Conservation (phyloP, 179 eudicot genomes). For the Nepenthes alata region DNA sequence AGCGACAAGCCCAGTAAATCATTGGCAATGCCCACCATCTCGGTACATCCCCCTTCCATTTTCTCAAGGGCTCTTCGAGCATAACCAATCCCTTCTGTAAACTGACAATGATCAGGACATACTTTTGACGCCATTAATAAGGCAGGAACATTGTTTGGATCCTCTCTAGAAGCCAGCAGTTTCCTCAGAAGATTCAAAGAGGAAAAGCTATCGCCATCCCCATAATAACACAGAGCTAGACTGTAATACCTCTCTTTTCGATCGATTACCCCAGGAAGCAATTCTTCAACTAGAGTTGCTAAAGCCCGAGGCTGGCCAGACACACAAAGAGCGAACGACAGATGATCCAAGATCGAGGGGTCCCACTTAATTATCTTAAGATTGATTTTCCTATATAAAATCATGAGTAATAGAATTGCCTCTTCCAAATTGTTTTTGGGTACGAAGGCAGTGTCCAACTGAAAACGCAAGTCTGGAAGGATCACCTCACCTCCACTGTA, state of each 20-base stretch:
- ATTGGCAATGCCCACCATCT: slow-evolving; percentile 40
- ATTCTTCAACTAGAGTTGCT: slow-evolving; percentile 64
- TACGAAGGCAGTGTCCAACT: slow-evolving; percentile 50
- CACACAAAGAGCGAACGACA: slow-evolving; percentile 65
- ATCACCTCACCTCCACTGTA: slow-evolving; percentile 63
- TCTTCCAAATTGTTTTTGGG: slow-evolving; percentile 77
- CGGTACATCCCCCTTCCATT: slow-evolving; percentile 42
- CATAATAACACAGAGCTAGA: slow-evolving; percentile 69
- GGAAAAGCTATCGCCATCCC: slow-evolving; percentile 39
- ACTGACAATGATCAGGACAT: slow-evolving; percentile 37
- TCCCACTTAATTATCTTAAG: slow-evolving; percentile 68
- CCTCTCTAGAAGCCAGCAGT: slow-evolving; percentile 35
- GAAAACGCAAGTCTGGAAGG: slow-evolving; percentile 51
- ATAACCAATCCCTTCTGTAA: slow-evolving; percentile 47
- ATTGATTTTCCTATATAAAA: slow-evolving; percentile 45
- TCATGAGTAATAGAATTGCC: slow-evolving; percentile 65
- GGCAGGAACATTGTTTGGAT: slow-evolving; percentile 40
- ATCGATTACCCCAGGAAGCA: slow-evolving; percentile 58
- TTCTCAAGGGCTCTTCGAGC: slow-evolving; percentile 47
- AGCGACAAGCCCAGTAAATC: slow-evolving; percentile 51
- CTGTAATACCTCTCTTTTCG: slow-evolving; percentile 46
- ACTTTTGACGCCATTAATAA: slow-evolving; percentile 59
- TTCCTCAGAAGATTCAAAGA: slow-evolving; percentile 58
- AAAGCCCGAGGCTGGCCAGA: slow-evolving; percentile 46
- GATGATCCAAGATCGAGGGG: slow-evolving; percentile 75